Percentiles rank a stretch among this genome's conserved stretches.
phyloP scores from a whole-genome alignment of 345 rosid genomes.

The Rhodamnia argentea region DNA sequence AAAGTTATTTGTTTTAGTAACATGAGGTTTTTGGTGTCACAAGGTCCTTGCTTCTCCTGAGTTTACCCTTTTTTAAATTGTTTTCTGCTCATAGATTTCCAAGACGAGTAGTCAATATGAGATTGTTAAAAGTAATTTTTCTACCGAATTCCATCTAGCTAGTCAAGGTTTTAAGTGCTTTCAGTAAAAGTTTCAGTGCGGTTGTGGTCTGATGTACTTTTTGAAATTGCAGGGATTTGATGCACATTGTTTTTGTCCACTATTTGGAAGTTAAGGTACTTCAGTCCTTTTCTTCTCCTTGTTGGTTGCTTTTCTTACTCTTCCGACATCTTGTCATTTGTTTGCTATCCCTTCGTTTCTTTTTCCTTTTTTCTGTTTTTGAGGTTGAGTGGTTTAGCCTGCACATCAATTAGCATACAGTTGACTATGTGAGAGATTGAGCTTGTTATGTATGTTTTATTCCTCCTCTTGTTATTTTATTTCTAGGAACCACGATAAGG shows the following conservation, averaged over 20 bases:
- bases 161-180: neutral
- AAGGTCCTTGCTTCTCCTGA: neutral
- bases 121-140: neutral
- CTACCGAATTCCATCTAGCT: neutral
- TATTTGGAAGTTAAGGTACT: constrained; percentile 90
- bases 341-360: neutral
- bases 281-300: neutral
- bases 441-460: neutral
- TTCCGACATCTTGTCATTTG: neutral
- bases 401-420: neutral
- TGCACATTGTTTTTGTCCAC: constrained; percentile 94
- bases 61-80: neutral
- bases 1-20: neutral
- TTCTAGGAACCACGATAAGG: neutral
- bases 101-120: neutral
- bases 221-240: constrained; percentile 59
- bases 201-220: neutral
- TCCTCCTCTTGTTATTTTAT: neutral
- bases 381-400: neutral
- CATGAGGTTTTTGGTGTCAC: neutral
- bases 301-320: neutral
- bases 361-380: neutral
- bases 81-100: neutral
- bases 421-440: neutral
- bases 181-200: neutral